phyloP scores from a whole-genome alignment of 75 land plant species.

The Pinus tabuliformis region DNA sequence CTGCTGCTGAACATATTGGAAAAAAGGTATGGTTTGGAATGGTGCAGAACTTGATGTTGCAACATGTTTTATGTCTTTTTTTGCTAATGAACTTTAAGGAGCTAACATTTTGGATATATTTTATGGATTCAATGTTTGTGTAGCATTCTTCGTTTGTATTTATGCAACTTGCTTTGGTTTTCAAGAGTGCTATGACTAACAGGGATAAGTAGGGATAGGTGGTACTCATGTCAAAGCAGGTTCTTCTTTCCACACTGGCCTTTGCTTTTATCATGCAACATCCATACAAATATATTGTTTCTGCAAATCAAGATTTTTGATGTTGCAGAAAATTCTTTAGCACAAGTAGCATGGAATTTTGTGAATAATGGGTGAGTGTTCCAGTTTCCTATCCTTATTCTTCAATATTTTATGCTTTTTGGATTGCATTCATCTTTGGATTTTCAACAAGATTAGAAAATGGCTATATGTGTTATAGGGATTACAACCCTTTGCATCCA shows the following conservation, averaged over 20 bases:
- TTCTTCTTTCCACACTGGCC: constrained; percentile 31
- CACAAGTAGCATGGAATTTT: constrained; percentile 48
- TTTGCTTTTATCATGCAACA: constrained; percentile 42
- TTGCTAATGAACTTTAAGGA: too few relatives aligned
- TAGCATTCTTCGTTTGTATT: too few relatives aligned
- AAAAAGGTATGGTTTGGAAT: constrained; percentile 19
- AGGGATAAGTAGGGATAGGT: constrained; percentile 13
- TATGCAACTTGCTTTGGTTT: not conserved
- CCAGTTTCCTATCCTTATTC: not conserved
- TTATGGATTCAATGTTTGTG: not conserved
- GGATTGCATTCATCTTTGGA: not conserved
- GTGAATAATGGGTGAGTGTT: constrained; percentile 44
- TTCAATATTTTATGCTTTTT: not conserved
- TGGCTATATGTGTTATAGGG: constrained; percentile 24
- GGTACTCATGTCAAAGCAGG: constrained; percentile 31
- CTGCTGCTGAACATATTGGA: constrained; percentile 23
- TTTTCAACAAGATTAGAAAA: not conserved
- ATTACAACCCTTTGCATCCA: constrained; percentile 10
- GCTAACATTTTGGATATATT: too few relatives aligned
- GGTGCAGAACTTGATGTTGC: not conserved
- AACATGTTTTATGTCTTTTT: too few relatives aligned
- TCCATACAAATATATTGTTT: constrained; percentile 33
- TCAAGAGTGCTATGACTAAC: constrained; percentile 30
- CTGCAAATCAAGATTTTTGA: constrained; percentile 33
- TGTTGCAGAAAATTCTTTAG: constrained; percentile 27